Conservation (phyloP, 148 eudicot species). For the Linanthus parryae region DNA sequence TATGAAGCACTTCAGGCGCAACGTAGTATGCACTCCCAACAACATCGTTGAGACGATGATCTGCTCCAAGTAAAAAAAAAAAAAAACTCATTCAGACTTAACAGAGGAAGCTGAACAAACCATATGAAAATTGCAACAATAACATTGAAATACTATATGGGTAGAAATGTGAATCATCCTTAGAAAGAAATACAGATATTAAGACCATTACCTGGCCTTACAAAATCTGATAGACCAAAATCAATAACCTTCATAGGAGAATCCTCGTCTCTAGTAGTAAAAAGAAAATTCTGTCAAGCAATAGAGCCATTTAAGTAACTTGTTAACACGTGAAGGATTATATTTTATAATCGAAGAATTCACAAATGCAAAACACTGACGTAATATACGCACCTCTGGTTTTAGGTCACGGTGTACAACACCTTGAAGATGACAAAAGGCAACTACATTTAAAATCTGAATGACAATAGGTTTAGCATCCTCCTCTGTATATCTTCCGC, state of each 20-base stretch:
- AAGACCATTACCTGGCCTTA: constrained; percentile 67
- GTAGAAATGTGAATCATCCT: not conserved
- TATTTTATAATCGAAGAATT: not conserved
- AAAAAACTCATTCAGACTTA: not conserved
- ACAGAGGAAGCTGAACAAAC: not conserved
- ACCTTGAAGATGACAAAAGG: constrained; percentile 96
- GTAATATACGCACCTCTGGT: constrained; percentile 61
- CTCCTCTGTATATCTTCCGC: constrained; percentile 83
- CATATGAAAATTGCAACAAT: too few species aligned
- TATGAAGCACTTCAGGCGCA: constrained; percentile 96
- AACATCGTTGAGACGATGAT: constrained; percentile 85
- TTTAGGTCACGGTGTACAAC: constrained; percentile 97
- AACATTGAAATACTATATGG: too few species aligned
- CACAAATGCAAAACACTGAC: not conserved
- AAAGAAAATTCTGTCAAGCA: constrained; percentile 87
- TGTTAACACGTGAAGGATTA: constrained; percentile 6
- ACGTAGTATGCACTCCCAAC: constrained; percentile 99
- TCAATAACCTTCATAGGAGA: constrained; percentile 82
- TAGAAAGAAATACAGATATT: constrained; percentile 4
- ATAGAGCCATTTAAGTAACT: constrained; percentile 9
- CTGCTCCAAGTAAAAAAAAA: constrained; percentile 35
- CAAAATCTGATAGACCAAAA: constrained; percentile 91
- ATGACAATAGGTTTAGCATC: constrained; percentile 73
- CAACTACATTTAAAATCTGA: constrained; percentile 75
- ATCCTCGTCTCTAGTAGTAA: constrained; percentile 74